phyloP scores from a whole-genome alignment of 2,329 filamentous ascomycete species.

The Epichloe glyceriae region DNA sequence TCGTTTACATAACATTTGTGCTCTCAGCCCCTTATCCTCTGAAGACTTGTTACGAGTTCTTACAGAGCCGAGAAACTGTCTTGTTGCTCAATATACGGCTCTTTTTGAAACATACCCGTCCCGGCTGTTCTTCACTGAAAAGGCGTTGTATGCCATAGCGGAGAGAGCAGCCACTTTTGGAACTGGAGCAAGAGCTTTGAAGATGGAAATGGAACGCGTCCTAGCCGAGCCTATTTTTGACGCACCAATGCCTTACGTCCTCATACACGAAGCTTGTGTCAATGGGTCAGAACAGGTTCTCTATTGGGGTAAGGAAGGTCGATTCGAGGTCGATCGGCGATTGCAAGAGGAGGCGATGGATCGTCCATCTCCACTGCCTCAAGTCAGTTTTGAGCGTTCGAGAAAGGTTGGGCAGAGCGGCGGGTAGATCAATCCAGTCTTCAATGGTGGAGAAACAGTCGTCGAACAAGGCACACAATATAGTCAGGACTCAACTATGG shows the following conservation, averaged over 20 bases:
- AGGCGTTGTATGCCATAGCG: slow-evolving; percentile 71
- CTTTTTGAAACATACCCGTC: slow-evolving; percentile 73
- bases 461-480: background rate
- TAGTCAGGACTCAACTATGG: background rate
- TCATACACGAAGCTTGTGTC: slow-evolving; percentile 60
- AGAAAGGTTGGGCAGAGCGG: slow-evolving; percentile 35
- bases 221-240: slow-evolving; percentile 73
- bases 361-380: slow-evolving; percentile 8
- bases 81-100: slow-evolving; percentile 78
- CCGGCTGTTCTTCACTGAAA: slow-evolving; percentile 70
- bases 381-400: slow-evolving; percentile 26
- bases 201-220: slow-evolving; percentile 70
- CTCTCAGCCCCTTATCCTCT: slow-evolving; percentile 61
- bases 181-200: slow-evolving; percentile 68
- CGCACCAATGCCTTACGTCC: slow-evolving; percentile 60
- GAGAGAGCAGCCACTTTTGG: slow-evolving; percentile 44
- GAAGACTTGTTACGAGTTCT: slow-evolving; percentile 69
- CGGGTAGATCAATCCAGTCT: slow-evolving; percentile 16
- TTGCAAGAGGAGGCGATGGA: slow-evolving; percentile 48
- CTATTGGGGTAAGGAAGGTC: slow-evolving; percentile 58
- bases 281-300: slow-evolving; percentile 44
- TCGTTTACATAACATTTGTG: slow-evolving; percentile 82
- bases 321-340: slow-evolving; percentile 54
- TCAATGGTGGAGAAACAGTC: background rate
- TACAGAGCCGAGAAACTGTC: slow-evolving; percentile 80